Percentiles rank a stretch among this genome's conserved stretches.
Conservation (phyloP, 768 basidiomycete genomes). For the Suillus placidus region DNA sequence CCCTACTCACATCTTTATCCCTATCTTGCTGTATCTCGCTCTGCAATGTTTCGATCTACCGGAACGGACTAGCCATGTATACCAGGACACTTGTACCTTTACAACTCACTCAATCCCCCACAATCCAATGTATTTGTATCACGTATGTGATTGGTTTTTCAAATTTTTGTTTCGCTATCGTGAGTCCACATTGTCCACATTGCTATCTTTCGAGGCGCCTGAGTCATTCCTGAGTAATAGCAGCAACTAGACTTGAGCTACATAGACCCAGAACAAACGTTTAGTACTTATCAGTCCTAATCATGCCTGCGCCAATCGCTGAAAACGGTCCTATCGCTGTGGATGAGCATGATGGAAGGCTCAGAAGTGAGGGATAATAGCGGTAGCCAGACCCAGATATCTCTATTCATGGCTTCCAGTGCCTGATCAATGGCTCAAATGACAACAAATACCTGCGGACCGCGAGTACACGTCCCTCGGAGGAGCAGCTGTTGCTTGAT, state of each 20-base stretch:
- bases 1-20: background rate
- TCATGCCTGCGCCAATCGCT: background rate
- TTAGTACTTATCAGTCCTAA: background rate
- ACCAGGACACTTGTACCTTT: background rate
- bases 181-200: background rate
- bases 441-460: background rate
- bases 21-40: conserved; percentile 4
- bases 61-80: background rate
- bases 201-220: background rate
- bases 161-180: background rate
- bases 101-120: background rate
- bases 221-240: background rate
- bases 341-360: background rate
- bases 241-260: background rate
- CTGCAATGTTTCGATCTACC: background rate
- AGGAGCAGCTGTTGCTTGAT: background rate
- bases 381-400: background rate
- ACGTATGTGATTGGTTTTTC: background rate
- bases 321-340: background rate
- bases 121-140: background rate
- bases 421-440: background rate
- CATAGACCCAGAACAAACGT: background rate
- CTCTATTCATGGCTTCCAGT: background rate
- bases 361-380: background rate
- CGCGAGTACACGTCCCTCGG: background rate